Evolutionary conservation across 2,329 filamentous ascomycete genomes (phyloP), one percentile per base, ranked within the genome.

Genomic region (Trichoderma pleuroti): DNA sequence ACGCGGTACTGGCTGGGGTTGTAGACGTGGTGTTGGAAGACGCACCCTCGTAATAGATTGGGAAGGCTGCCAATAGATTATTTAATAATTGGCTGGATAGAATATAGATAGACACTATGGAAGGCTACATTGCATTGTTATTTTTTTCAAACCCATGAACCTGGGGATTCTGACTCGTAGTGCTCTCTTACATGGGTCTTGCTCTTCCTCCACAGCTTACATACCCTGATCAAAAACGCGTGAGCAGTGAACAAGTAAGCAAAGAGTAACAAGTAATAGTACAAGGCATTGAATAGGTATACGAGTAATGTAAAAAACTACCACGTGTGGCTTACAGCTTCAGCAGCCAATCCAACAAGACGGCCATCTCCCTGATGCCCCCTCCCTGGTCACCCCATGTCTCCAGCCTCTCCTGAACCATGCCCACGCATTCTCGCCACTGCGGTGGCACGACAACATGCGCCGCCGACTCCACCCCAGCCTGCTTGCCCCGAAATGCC

Each of bases 321-420:
- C 14, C 28, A 57, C 8, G 10, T 57, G 26, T 30, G n/a, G 36
- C 6, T 10, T 12, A 64, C 42, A 18, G 6, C 32, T 65, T 52
- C 62, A 54, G 24, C 12, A 54, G 14, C 62, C 62, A 65, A 10
- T 54, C 46, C 11, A 65, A 26, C 4, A 65, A 4, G 2, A 26
- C 49, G 7, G n/a, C 62, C 12, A 65, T 11, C 9, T 65, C 62
- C 11, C 46, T 8, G 0, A 65, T 65, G 0, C 62, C 62, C 7
- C 62, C 46, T 36, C 62, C 62, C 16, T 65, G 62, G n/a, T 65
- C 62, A 7, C 30, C 49, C 62, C 62, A 65, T 54, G 49, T 36
- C 21, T 65, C 46, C 46, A 65, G 21, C 30, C 62, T 65, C 62
- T 65, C 46, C 10, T 65, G 62, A 5, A 65, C 62, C 32, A 52